These are phyloP conservation scores for Cryphonectria nitschkei DNA, from an alignment of 2,329 filamentous ascomycete species.

Conservation along the genomic window DNA sequence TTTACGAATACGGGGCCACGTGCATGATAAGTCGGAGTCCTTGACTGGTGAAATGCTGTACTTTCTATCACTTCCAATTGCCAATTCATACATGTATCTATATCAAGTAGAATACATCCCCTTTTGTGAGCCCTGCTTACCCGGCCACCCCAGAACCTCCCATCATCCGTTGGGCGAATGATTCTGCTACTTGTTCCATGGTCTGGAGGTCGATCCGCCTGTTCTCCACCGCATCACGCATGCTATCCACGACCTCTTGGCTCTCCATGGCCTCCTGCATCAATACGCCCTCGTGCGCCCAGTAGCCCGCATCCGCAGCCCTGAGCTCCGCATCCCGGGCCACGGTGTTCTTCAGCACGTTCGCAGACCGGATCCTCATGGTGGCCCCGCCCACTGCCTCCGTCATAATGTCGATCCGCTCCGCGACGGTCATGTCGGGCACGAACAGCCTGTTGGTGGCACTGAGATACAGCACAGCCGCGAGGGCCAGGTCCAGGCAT, in stretches of 20 bases:
- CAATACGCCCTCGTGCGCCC: slow-evolving; percentile 74
- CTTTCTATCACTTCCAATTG: not conserved
- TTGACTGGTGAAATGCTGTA: not conserved
- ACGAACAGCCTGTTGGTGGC: slow-evolving; percentile 80
- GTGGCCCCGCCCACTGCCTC: slow-evolving; percentile 61
- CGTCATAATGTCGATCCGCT: slow-evolving; percentile 66
- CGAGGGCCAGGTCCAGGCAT: slow-evolving; percentile 65
- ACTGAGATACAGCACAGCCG: slow-evolving; percentile 71
- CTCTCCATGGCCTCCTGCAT: slow-evolving; percentile 81
- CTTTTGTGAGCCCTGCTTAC: not conserved
- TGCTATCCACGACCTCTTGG: slow-evolving; percentile 71
- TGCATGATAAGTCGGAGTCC: not conserved
- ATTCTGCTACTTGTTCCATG: slow-evolving; percentile 67
- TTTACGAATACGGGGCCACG: not conserved
- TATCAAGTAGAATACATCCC: not conserved
- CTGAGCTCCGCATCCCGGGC: slow-evolving; percentile 74
- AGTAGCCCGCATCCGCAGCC: slow-evolving; percentile 70
- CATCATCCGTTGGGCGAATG: slow-evolving; percentile 49
- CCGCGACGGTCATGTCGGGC: slow-evolving; percentile 60
- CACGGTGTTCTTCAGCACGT: slow-evolving; percentile 79
- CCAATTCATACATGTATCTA: no score
- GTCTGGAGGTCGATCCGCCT: slow-evolving; percentile 62
- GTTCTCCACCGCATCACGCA: slow-evolving; percentile 68
- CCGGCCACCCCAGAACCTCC: not conserved
- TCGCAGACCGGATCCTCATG: slow-evolving; percentile 71